Conservation (phyloP, 192 early-diverging fungal genomes). For the Dispira simplex region DNA sequence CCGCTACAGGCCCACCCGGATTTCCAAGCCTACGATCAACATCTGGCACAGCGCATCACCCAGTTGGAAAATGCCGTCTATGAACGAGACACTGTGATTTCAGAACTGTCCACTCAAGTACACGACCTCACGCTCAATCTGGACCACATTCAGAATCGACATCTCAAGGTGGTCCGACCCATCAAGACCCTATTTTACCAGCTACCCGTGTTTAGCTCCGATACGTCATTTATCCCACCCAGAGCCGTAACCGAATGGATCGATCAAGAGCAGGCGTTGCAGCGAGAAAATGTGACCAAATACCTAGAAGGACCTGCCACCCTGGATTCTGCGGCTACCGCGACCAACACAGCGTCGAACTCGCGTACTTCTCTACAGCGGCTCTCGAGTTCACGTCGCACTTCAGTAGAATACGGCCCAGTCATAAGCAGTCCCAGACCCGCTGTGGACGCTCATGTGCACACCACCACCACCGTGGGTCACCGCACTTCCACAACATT, state of each 20-base stretch:
- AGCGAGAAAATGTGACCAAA: not conserved
- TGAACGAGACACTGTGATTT: conserved; percentile 11
- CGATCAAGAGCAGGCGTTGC: not conserved
- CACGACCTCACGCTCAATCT: conserved; percentile 9
- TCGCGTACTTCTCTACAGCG: not conserved
- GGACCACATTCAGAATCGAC: conserved; percentile 11
- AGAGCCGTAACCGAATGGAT: conserved; percentile 11
- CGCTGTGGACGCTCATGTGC: not conserved
- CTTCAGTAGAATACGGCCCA: not conserved
- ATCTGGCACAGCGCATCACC: not conserved
- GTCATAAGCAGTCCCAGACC: conserved; percentile 5
- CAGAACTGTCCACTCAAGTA: conserved; percentile 3
- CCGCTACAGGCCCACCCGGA: conserved; percentile 4
- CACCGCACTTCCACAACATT: not conserved
- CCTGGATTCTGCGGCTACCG: not conserved
- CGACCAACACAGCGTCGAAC: not conserved
- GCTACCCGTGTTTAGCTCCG: not conserved
- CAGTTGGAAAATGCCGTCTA: conserved; percentile 10
- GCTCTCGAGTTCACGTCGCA: not conserved
- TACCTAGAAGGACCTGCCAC: not conserved
- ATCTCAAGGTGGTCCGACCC: conserved; percentile 11
- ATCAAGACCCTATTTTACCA: conserved; percentile 11
- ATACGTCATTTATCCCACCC: conserved; percentile 9
- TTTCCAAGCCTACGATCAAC: not conserved
- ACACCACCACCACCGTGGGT: not conserved